Percentiles rank a stretch among this genome's conserved stretches.
Evolutionary conservation across 345 rosid genomes (phyloP).

Genomic region (Arabidopsis arenosa): DNA sequence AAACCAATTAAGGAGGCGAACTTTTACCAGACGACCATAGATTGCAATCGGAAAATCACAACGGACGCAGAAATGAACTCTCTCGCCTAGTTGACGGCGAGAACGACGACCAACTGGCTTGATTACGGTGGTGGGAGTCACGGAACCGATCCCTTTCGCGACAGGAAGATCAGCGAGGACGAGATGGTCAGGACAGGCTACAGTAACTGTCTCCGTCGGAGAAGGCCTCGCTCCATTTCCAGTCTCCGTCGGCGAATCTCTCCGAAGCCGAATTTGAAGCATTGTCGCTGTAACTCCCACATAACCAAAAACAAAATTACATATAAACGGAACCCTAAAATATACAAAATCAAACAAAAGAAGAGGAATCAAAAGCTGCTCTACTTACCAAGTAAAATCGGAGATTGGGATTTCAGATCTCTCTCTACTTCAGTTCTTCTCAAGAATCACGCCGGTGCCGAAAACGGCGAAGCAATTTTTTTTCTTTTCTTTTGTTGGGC

Average conservation of each 20-base stretch:
- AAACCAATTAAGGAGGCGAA: neutral
- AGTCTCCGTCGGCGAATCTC: conserved; percentile 61
- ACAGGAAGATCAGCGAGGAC: conserved; percentile 98
- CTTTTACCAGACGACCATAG: conserved; percentile 82
- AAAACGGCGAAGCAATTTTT: neutral
- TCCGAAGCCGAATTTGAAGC: conserved; percentile 86
- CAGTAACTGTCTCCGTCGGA: conserved; percentile 80
- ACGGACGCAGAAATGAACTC: conserved; percentile 95
- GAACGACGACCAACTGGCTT: conserved; percentile 86
- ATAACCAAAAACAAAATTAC: neutral
- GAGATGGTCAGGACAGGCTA: conserved; percentile 94
- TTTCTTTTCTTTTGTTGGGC: neutral
- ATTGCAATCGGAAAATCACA: conserved; percentile 96
- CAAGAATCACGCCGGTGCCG: conserved; percentile 6
- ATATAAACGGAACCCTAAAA: conserved; percentile 8
- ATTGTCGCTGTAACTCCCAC: conserved; percentile 45
- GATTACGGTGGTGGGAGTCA: conserved; percentile 62
- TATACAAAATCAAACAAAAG: neutral
- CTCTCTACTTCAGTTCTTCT: conserved; percentile 1
- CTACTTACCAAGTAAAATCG: neutral
- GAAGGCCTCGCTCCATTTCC: conserved; percentile 60
- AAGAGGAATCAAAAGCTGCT: neutral
- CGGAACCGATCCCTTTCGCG: conserved; percentile 92
- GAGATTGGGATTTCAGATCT: neutral
- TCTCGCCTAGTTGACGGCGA: conserved; percentile 91